Conservation (phyloP, 176 grass and related monocot species). For the Typha latifolia region DNA sequence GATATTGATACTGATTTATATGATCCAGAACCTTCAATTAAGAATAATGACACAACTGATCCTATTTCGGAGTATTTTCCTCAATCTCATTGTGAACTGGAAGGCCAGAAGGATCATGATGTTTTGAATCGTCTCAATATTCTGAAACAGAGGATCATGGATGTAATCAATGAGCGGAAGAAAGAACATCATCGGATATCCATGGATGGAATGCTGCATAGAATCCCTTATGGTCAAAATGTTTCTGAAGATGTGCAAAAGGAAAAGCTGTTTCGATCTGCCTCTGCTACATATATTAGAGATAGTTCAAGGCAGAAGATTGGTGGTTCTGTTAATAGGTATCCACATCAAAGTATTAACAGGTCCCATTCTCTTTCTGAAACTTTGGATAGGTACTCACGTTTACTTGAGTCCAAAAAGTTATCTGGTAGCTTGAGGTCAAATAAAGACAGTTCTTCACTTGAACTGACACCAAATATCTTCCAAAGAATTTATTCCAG, state of each 20-base stretch:
- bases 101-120: slow-evolving; percentile 1
- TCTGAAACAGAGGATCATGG: background rate
- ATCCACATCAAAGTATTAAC: slow-evolving; percentile 32
- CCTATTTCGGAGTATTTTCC: slow-evolving; percentile 4
- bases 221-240: slow-evolving; percentile 79
- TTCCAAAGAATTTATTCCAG: slow-evolving; percentile 19
- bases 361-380: slow-evolving; percentile 70
- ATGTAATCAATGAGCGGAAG: slow-evolving; percentile 7
- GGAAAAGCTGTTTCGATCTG: slow-evolving; percentile 46
- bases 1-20: too few species aligned
- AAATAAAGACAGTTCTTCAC: slow-evolving; percentile 31
- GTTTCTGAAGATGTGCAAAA: slow-evolving; percentile 22
- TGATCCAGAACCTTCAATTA: background rate
- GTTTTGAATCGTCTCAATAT: slow-evolving; percentile 1
- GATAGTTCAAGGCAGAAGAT: slow-evolving; percentile 29
- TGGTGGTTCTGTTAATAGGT: slow-evolving; percentile 16
- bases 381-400: slow-evolving; percentile 62
- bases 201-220: slow-evolving; percentile 88
- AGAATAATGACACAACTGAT: slow-evolving; percentile 9
- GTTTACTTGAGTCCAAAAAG: slow-evolving; percentile 54
- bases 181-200: slow-evolving; percentile 74
- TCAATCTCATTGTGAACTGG: background rate
- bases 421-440: slow-evolving; percentile 23
- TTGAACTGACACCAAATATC: slow-evolving; percentile 7
- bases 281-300: slow-evolving; percentile 48